Evolutionary conservation across 2,329 filamentous ascomycete species (phyloP).

Genomic region (Colletotrichum orchidophilum): DNA sequence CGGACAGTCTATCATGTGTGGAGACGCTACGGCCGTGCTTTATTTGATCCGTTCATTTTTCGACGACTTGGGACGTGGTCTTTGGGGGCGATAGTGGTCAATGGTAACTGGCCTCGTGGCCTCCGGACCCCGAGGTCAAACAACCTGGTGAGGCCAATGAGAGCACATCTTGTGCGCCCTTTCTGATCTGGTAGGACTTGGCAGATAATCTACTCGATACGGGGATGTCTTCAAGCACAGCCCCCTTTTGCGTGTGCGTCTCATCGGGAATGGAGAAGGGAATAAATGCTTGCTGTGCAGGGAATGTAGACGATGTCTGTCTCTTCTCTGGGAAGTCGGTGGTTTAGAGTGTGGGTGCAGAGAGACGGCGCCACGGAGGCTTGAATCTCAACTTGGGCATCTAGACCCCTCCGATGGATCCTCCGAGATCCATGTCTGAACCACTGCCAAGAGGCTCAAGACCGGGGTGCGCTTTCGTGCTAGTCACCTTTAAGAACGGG

Average conservation of each 20-base stretch:
- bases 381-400: neutral
- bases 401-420: neutral
- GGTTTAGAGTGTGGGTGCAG: neutral
- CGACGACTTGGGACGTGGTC: neutral
- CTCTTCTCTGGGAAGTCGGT: neutral
- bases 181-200: slow-evolving; percentile 4
- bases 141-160: neutral
- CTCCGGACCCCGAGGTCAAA: neutral
- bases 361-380: neutral
- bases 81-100: neutral
- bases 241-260: slow-evolving; percentile 9
- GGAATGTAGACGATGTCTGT: neutral
- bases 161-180: neutral
- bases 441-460: neutral
- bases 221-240: neutral
- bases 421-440: neutral
- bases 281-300: neutral
- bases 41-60: neutral
- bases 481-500: neutral
- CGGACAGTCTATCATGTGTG: neutral
- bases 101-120: neutral
- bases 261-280: neutral
- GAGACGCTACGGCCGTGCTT: neutral
- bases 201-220: slow-evolving; percentile 22
- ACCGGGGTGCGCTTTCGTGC: neutral